Conservation (phyloP, 2,329 filamentous ascomycete genomes). For the Aspergillus ustus region DNA sequence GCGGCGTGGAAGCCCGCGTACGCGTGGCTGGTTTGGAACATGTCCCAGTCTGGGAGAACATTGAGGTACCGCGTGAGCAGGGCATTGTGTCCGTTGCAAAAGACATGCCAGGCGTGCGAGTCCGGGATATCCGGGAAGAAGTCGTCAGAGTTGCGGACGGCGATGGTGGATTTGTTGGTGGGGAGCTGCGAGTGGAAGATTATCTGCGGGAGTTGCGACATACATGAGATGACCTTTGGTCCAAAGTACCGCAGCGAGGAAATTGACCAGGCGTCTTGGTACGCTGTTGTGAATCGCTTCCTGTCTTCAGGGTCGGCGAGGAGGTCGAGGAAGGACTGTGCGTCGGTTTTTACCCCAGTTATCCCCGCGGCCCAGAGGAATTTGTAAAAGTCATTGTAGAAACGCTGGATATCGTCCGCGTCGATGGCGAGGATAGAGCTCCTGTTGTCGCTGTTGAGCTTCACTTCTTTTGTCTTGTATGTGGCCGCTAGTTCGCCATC, state of each 20-base stretch:
- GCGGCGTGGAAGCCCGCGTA: conserved; percentile 88
- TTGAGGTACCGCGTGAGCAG: conserved; percentile 85
- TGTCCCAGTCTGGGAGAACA: conserved; percentile 81
- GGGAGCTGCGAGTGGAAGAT: conserved; percentile 84
- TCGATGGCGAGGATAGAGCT: conserved; percentile 73
- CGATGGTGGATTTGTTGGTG: conserved; percentile 71
- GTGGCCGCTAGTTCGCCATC: conserved; percentile 72
- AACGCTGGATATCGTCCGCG: conserved; percentile 71
- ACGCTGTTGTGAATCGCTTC: conserved; percentile 71
- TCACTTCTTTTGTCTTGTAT: conserved; percentile 73
- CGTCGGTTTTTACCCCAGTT: conserved; percentile 90
- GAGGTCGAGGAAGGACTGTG: conserved; percentile 85
- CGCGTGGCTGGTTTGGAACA: conserved; percentile 70
- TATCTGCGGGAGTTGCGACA: conserved; percentile 86
- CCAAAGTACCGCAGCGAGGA: conserved; percentile 78
- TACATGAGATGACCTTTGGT: conserved; percentile 83
- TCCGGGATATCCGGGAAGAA: conserved; percentile 84
- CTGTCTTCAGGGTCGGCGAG: conserved; percentile 71
- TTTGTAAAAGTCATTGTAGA: conserved; percentile 90
- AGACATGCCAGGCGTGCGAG: conserved; percentile 93
- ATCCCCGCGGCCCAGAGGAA: conserved; percentile 77
- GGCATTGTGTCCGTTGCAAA: conserved; percentile 88
- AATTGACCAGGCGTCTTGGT: conserved; percentile 85
- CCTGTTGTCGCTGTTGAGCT: conserved; percentile 57
- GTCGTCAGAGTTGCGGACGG: conserved; percentile 84